phyloP scores from a whole-genome alignment of 495 filamentous ascomycete species.

The Cryomyces minteri region DNA sequence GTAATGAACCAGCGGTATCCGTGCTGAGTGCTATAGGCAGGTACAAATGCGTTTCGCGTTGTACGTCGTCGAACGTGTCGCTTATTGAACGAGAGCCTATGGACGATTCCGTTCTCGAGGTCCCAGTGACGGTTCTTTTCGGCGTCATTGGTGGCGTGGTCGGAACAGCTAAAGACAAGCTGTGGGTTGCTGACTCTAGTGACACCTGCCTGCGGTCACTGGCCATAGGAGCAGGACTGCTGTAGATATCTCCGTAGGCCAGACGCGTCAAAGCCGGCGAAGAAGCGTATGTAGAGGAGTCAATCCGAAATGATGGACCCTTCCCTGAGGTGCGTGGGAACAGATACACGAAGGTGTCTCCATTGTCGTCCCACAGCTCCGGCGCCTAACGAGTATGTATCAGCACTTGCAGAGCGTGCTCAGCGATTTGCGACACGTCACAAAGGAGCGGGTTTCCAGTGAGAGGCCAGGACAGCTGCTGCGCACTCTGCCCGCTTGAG shows the following conservation, averaged over 20 bases:
- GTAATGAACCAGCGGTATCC: conserved; percentile 12
- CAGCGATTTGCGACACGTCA: neutral
- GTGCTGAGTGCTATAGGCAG: conserved; percentile 31
- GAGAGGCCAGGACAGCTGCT: too few species aligned
- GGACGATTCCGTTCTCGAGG: conserved; percentile 9
- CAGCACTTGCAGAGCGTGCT: neutral
- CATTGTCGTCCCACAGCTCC: conserved; percentile 77
- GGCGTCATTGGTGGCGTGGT: conserved; percentile 19
- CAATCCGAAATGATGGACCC: conserved; percentile 61
- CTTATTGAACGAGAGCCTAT: conserved; percentile 11
- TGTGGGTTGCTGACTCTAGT: neutral
- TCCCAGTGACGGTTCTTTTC: neutral
- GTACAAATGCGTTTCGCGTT: conserved; percentile 45
- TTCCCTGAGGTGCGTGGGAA: conserved; percentile 46
- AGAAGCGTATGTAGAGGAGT: conserved; percentile 50
- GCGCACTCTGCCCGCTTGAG: neutral
- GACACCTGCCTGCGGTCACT: conserved; percentile 2
- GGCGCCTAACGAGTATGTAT: conserved; percentile 33
- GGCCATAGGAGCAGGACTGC: neutral
- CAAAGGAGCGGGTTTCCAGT: too few species aligned
- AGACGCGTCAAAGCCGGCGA: conserved; percentile 51
- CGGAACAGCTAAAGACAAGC: conserved; percentile 3
- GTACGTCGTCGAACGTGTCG: conserved; percentile 18
- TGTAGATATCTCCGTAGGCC: conserved; percentile 36
- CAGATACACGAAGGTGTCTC: conserved; percentile 71